phyloP scores from a whole-genome alignment of 352 stramenopile species.

The Phytophthora agathidicida region DNA sequence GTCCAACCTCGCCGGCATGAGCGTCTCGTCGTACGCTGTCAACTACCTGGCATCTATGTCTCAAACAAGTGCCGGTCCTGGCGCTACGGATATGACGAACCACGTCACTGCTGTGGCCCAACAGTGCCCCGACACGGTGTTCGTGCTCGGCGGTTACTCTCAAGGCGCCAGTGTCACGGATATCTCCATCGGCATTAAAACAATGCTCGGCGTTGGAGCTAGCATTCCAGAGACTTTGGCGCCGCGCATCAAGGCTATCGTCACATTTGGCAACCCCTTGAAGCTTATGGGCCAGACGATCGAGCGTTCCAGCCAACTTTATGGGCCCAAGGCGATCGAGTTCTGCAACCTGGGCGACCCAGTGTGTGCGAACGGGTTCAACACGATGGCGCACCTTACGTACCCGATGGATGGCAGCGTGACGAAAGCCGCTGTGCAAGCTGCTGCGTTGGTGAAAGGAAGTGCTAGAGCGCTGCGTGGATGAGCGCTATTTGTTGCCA shows the following conservation, averaged over 20 bases:
- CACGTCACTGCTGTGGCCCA: slow-evolving; percentile 20
- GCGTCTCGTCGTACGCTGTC: slow-evolving; percentile 33
- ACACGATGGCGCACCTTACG: slow-evolving; percentile 28
- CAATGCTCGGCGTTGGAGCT: slow-evolving; percentile 15
- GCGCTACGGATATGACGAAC: slow-evolving; percentile 36
- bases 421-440: slow-evolving; percentile 17
- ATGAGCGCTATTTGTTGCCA: no score
- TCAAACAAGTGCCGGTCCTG: slow-evolving; percentile 30
- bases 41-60: slow-evolving; percentile 23
- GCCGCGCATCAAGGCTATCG: slow-evolving; percentile 35
- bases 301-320: slow-evolving; percentile 20
- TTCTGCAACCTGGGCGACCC: slow-evolving; percentile 33
- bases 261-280: slow-evolving; percentile 38
- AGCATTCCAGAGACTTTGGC: slow-evolving; percentile 23
- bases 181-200: slow-evolving; percentile 38
- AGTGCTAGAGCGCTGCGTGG: no score
- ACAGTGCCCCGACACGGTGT: slow-evolving; percentile 31
- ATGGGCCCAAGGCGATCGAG: slow-evolving; percentile 31
- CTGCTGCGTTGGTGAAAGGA: slow-evolving; percentile 17
- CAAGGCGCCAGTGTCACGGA: slow-evolving; percentile 37
- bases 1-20: slow-evolving; percentile 18
- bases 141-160: slow-evolving; percentile 33
- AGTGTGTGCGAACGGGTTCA: slow-evolving; percentile 29
- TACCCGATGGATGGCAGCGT: slow-evolving; percentile 35
- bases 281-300: slow-evolving; percentile 32